Evolutionary conservation across 2,329 filamentous ascomycete genomes (phyloP).

Genomic region (Dothideomycetidae sp.): DNA sequence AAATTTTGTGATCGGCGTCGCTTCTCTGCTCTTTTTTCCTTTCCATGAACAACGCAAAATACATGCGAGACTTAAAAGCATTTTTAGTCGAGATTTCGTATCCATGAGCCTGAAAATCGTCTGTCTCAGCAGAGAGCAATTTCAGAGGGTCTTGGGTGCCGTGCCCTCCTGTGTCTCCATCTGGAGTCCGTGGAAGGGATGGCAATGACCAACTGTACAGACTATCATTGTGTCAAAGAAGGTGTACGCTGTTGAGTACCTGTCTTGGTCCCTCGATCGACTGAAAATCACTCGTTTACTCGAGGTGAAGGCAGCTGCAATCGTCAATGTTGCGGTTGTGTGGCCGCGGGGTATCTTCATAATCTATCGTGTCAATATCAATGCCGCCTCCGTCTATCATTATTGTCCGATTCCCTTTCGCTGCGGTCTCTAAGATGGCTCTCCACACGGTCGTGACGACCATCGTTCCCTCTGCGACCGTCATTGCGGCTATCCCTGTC

Average conservation of each 20-base stretch:
- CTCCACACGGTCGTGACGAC: slow-evolving; percentile 4
- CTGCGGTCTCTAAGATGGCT: slow-evolving; percentile 5
- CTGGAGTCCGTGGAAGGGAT: slow-evolving; percentile 85
- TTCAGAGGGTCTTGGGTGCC: slow-evolving; percentile 80
- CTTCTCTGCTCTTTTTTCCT: slow-evolving; percentile 23
- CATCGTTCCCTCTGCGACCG: slow-evolving; percentile 3
- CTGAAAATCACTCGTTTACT: not conserved
- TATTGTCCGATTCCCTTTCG: slow-evolving; percentile 4
- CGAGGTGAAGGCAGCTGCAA: not conserved
- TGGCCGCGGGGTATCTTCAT: slow-evolving; percentile 7
- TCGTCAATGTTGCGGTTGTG: not conserved
- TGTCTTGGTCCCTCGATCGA: slow-evolving; percentile 1
- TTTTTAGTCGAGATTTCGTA: slow-evolving; percentile 30
- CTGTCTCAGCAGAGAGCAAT: slow-evolving; percentile 81
- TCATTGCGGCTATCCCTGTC: slow-evolving; percentile 5
- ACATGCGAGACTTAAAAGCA: slow-evolving; percentile 37
- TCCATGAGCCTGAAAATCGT: slow-evolving; percentile 37
- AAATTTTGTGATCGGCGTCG: slow-evolving; percentile 15
- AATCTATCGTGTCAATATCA: slow-evolving; percentile 4
- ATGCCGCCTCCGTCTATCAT: slow-evolving; percentile 1
- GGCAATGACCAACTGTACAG: not conserved
- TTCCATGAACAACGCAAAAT: slow-evolving; percentile 37
- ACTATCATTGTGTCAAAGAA: not conserved
- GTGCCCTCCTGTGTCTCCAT: slow-evolving; percentile 87
- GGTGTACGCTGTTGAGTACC: too few species aligned